Evolutionary conservation across 371 early-diverging fungal genomes (phyloP).

Genomic region (Lichtheimia corymbifera): DNA sequence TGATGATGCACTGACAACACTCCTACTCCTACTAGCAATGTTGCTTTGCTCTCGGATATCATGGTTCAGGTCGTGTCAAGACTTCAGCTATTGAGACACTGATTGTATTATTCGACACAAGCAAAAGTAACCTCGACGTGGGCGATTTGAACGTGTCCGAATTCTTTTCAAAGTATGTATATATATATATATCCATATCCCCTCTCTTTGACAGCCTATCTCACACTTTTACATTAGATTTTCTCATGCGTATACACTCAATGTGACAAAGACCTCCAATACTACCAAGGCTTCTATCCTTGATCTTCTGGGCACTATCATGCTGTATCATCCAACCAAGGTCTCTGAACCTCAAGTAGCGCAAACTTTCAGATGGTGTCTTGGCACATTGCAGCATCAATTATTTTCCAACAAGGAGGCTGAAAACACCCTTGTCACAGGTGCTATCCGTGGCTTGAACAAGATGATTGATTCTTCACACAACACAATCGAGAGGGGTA

Average conservation of each 20-base stretch:
- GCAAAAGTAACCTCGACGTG: conserved; percentile 18
- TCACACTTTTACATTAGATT: conserved; percentile 18
- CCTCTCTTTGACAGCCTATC: no score
- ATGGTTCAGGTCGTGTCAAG: conserved; percentile 12
- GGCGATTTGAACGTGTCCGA: conserved; percentile 58
- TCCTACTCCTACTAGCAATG: conserved; percentile 14
- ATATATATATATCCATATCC: no score
- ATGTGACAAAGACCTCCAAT: conserved; percentile 11
- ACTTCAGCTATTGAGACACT: conserved; percentile 26
- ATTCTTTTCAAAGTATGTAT: conserved; percentile 57
- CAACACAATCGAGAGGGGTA: conserved; percentile 7
- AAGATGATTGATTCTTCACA: conserved; percentile 31
- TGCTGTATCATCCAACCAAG: conserved; percentile 31
- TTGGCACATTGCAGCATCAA: conserved; percentile 36
- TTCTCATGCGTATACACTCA: conserved; percentile 15
- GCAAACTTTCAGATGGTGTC: conserved; percentile 39
- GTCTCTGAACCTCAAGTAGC: conserved; percentile 19
- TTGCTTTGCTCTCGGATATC: conserved; percentile 13
- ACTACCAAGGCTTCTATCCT: conserved; percentile 50
- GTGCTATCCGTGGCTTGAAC: conserved; percentile 45
- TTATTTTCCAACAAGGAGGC: conserved; percentile 28
- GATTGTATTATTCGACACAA: conserved; percentile 15
- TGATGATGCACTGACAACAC: neutral
- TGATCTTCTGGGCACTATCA: conserved; percentile 47
- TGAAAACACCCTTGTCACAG: conserved; percentile 33